These are phyloP conservation scores for Gossypium stocksii DNA, from an alignment of 345 rosid species.

Conservation along the genomic window DNA sequence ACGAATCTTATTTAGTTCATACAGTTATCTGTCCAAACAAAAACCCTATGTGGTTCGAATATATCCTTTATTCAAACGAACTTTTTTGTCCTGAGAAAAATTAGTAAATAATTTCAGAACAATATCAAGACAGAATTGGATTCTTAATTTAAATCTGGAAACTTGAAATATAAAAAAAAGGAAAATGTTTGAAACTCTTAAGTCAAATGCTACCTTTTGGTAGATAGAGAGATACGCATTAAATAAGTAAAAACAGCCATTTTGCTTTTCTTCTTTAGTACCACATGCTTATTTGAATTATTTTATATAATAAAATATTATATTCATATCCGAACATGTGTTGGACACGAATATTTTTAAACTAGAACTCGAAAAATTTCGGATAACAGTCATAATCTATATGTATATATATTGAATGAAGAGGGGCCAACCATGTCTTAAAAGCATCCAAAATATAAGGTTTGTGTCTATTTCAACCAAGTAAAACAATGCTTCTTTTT, in stretches of 20 bases:
- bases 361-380: neutral
- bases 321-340: neutral
- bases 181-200: neutral
- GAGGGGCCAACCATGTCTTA: slow-evolving; percentile 19
- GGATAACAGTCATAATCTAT: neutral
- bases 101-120: neutral
- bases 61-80: neutral
- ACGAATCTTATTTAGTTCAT: neutral
- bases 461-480: slow-evolving; percentile 41
- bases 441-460: slow-evolving; percentile 31
- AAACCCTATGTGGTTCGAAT: neutral
- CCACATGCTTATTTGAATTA: neutral
- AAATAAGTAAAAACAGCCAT: neutral
- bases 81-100: neutral
- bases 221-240: neutral
- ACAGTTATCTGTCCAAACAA: too few species aligned
- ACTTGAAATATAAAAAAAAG: neutral
- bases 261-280: too few species aligned
- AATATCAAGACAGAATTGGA: neutral
- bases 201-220: neutral
- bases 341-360: neutral
- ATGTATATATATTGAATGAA: neutral
- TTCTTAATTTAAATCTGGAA: neutral
- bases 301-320: neutral
- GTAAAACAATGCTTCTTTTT: slow-evolving; percentile 19